Conservation (phyloP, 257 asterid species). For the Nicotiana undulata region DNA sequence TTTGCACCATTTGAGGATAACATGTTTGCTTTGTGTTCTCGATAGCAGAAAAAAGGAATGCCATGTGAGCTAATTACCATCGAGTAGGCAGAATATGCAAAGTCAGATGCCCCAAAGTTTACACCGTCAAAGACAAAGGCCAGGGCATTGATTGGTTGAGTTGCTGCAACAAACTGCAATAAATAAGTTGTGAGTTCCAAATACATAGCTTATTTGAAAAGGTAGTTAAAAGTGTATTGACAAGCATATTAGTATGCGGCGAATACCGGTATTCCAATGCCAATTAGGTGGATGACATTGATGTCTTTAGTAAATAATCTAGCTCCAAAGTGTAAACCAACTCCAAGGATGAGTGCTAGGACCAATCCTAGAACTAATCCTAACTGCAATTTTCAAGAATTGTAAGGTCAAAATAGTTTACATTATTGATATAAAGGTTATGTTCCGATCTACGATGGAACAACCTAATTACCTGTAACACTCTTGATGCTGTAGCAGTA, state of each 20-base stretch:
- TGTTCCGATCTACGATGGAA: not conserved
- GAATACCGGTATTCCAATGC: conserved; percentile 59
- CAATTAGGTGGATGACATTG: conserved; percentile 49
- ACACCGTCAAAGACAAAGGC: conserved; percentile 79
- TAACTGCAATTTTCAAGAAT: conserved; percentile 34
- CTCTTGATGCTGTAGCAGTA: conserved; percentile 49
- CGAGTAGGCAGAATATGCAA: conserved; percentile 61
- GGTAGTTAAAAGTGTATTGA: not conserved
- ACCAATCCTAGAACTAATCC: conserved; percentile 56
- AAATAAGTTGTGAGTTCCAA: not conserved
- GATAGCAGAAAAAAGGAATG: not conserved
- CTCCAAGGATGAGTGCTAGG: conserved; percentile 44
- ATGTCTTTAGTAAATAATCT: conserved; percentile 48
- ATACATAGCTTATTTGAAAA: not conserved
- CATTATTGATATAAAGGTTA: not conserved
- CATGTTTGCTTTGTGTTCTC: not conserved
- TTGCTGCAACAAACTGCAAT: conserved; percentile 60
- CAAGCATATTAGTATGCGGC: not conserved
- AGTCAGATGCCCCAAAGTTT: conserved; percentile 70
- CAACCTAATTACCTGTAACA: conserved; percentile 38
- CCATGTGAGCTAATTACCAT: conserved; percentile 23
- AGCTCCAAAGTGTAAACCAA: conserved; percentile 60
- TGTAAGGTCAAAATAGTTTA: not conserved
- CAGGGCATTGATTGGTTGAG: conserved; percentile 68
- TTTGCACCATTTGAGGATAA: not conserved